Base-by-base conservation (phyloP, 148 eudicot species). In the Chenopodium suecicum region DNA sequence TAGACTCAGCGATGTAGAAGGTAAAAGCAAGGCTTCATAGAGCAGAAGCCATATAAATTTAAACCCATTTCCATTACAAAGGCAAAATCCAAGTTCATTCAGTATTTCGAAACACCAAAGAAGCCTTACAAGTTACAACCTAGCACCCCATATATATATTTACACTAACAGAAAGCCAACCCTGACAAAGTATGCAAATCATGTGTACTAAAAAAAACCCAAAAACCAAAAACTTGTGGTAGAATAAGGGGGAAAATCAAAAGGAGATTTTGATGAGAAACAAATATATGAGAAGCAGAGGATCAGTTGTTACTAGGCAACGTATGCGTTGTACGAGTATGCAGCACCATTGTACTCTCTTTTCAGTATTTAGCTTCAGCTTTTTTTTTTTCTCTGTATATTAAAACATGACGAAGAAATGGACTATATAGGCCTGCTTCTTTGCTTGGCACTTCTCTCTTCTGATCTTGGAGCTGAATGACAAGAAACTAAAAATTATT, bases 391-490 rank as follows among this genome's bases (percentile, higher is more conserved):
- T 74, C 41, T 12, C 23, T 75, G 80, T 75, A n/a, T 79, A 76
- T 50, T 19, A 48, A 50, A 52, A 22, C 29, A 3, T 3, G 56
- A 17, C 4, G 66, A 56, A 76, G 66, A 73, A 79, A 66, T 48
- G 27, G n/a, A 58, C 85, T 83, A 86, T 78, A 84, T 82, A 23
- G 88, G 86, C 76, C 86, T 81, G 73, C 71, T 82, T 86, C 86
- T 78, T 67, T 80, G 90, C 86, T 86, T 89, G 71, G 75, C 80
- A 62, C 79, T 89, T 74, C 89, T 85, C 79, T 86, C 89, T 81
- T 88, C 87, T 66, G 79, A 85, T 79, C 89, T 88, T 27, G 92
- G 88, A 79, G 88, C 91, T 91, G 92, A 70, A 80, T 81, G 31
- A 25, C 50, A 54, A 82, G 80, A 75, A 63, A 54, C 34, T 50